phyloP scores from a whole-genome alignment of 192 early-diverging fungal genomes.

The Coemansia sp. region DNA sequence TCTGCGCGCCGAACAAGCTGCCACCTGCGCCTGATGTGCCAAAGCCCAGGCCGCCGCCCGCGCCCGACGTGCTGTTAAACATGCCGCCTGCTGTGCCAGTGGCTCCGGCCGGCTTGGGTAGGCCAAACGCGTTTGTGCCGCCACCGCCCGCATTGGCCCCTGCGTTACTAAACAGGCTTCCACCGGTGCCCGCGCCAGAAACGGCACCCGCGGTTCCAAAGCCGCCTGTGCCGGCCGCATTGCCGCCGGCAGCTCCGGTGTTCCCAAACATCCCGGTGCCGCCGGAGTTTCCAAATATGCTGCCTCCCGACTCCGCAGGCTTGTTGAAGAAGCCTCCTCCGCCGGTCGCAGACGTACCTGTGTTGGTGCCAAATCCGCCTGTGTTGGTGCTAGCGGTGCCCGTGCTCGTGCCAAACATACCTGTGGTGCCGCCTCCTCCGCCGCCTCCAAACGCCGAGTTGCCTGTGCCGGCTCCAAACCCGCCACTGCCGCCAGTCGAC shows the following conservation, averaged over 20 bases:
- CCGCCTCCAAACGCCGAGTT: constrained; percentile 26
- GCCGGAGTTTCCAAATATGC: constrained; percentile 23
- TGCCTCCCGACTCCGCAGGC: constrained; percentile 8
- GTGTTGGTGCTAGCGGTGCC: neutral
- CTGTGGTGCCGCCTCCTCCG: constrained; percentile 1
- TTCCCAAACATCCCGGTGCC: neutral
- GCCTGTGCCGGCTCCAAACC: constrained; percentile 26
- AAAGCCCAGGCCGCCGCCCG: constrained; percentile 11
- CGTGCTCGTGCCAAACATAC: constrained; percentile 15
- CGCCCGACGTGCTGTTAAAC: constrained; percentile 11
- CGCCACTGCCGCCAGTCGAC: constrained; percentile 20
- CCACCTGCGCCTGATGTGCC: constrained; percentile 1
- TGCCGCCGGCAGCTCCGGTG: constrained; percentile 18
- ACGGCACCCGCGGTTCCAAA: neutral
- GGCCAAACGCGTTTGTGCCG: neutral
- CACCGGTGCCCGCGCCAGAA: constrained; percentile 32
- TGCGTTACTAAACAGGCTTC: constrained; percentile 49
- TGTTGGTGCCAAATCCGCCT: constrained; percentile 7
- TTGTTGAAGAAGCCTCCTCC: constrained; percentile 5
- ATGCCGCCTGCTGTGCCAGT: constrained; percentile 44
- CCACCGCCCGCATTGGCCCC: constrained; percentile 17
- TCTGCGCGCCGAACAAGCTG: constrained; percentile 8
- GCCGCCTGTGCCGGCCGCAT: constrained; percentile 21
- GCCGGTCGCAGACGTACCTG: neutral
- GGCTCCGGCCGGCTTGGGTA: constrained; percentile 3